Percentiles rank a stretch among this genome's conserved stretches.
These are phyloP conservation scores for Paramecium octaurelia DNA, from an alignment of 73 alveolate species.

Conservation along the genomic window DNA sequence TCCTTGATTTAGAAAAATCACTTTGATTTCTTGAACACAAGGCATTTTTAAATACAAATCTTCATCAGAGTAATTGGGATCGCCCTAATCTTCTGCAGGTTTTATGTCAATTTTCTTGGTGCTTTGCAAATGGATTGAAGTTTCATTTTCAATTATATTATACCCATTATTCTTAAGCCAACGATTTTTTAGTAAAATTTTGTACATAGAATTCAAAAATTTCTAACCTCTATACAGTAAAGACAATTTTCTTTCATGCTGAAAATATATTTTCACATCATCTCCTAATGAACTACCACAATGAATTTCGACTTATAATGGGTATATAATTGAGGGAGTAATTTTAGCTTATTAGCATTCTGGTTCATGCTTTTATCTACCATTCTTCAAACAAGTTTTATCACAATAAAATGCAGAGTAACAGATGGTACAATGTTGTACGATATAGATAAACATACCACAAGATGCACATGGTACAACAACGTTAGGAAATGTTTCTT, in stretches of 20 bases:
- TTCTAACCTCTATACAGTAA: constrained; percentile 52
- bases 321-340: constrained; percentile 55
- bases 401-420: constrained; percentile 63
- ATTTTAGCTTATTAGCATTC: constrained; percentile 44
- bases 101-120: not conserved
- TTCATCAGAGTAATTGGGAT: constrained; percentile 46
- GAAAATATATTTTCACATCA: constrained; percentile 40
- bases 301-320: constrained; percentile 57
- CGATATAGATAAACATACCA: constrained; percentile 56
- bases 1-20: constrained; percentile 51
- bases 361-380: constrained; percentile 46
- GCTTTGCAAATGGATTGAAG: not conserved
- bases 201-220: constrained; percentile 14
- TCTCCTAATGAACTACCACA: constrained; percentile 63
- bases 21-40: constrained; percentile 53
- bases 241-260: constrained; percentile 39
- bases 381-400: constrained; percentile 60
- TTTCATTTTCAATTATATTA: constrained; percentile 27
- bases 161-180: constrained; percentile 60
- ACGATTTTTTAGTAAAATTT: constrained; percentile 49
- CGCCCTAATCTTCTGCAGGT: constrained; percentile 37
- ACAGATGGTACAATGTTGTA: constrained; percentile 31
- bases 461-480: constrained; percentile 64
- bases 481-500: constrained; percentile 56
- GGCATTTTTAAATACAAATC: constrained; percentile 58